Base-by-base conservation (phyloP, 2,329 filamentous ascomycete species). In the Byssochlamys sp. region DNA sequence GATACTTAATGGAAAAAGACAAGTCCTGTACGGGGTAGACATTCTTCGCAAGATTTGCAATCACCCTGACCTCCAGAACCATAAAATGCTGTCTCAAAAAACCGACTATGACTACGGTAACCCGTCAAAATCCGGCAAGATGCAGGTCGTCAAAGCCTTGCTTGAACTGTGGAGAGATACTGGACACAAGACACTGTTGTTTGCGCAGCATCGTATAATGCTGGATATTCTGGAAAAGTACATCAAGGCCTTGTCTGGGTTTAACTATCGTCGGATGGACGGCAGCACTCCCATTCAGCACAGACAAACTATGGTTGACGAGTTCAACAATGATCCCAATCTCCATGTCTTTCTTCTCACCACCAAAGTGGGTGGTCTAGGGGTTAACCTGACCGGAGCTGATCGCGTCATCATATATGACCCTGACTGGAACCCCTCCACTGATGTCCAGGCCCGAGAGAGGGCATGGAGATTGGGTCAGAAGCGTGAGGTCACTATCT, bases 381-480 rank as follows among this genome's bases (percentile, higher is more conserved):
- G 94, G 4, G 88, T 96, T 52, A 99, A 99, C 64, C 78, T 99
- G 25, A 99, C 94, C 0, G 94, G 94, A 6, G 94, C 94, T 4
- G 90, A 96, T 69, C 85, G 94, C 33, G 92, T 99, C 62, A 96
- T 99, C 68, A 97, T 99, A 56, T 99, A 94, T 68, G 95, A 99
- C 67, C 95, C 94, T 0, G 94, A 99, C 70, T 99, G 94, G 94
- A 97, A 97, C 66, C 94, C 92, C 1, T 96, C 92, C 0, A 97
- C 92, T 0, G 94, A 99, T 68, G 80, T 96, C 27, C 94, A 99
- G 75, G 94, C 94, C 14, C 86, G 94, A 53, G 94, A 99, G 73
- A 84, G 94, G 67, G 94, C 95, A 4, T 99, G 94, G 94, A 85
- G 94, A 58, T 77, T 99, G 1, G 94, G 94, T 0, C 94, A 99